Evolutionary conservation across 257 asterid genomes (phyloP), one percentile per base, ranked within the genome.

Genomic region (Solanum corneliomulleri): DNA sequence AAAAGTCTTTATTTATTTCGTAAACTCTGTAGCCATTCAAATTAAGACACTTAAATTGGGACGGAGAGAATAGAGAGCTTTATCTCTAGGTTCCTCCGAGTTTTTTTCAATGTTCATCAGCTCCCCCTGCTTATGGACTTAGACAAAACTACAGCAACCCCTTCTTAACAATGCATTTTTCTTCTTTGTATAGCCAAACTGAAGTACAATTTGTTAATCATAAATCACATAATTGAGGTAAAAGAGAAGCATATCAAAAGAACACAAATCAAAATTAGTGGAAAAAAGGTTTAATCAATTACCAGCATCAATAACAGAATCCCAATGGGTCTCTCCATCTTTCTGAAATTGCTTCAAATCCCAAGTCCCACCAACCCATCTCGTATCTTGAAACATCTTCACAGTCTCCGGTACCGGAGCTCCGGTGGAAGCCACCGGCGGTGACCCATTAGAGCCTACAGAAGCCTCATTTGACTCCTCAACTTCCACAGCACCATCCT

Each of bases 281-380:
- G 37, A 11, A 4, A 78, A 27, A 11, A 8, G 16, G 35, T 41
- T 68, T 9, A 87, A 52, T 41, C 62, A 84, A 87, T 86, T 21
- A 96, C 99, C 99, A 87, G 99, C 99, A 91, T 96, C 99, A 90
- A 97, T 96, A 86, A 96, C 95, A 87, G 96, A 95, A 92, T 96
- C 98, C 99, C 99, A 97, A 78, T 93, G 83, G 60, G 96, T 93
- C 80, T 86, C 88, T 18, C 99, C 98, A 68, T 92, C 92, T 86
- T 91, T 95, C 87, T 85, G 90, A 69, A 97, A 97, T 93, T 93
- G 92, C 86, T 88, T 90, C 93, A 97, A 91, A 86, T 97, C 98
- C 99, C 99, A 97, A 23, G 98, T 97, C 87, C 99, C 99, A 20
- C 90, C 91, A 31, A 94, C 90, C 99, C 99, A 97, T 85, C 93